A percentile compares a stretch with the other conserved stretches of the same genome.
These are phyloP conservation scores for Hyphodiscus sp. DNA, from an alignment of 2,329 filamentous ascomycete genomes.

Conservation along the genomic window DNA sequence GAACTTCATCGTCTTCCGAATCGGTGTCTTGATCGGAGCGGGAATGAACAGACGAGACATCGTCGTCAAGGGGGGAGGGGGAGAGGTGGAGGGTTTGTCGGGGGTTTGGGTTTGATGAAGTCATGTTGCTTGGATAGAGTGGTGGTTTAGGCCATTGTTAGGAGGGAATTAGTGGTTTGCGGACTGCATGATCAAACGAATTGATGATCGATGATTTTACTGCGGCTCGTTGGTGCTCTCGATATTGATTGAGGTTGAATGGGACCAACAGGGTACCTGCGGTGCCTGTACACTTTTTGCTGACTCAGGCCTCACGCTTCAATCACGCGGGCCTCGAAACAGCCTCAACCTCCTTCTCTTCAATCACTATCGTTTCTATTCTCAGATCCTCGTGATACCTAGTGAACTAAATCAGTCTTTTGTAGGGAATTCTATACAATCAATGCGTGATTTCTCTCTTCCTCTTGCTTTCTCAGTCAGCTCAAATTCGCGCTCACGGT, in stretches of 20 bases:
- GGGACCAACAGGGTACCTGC: too few relatives aligned
- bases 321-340: too few relatives aligned
- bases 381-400: too few relatives aligned
- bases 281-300: too few relatives aligned
- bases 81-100: conserved; percentile 25
- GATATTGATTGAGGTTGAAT: not conserved
- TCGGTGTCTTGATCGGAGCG: conserved; percentile 69
- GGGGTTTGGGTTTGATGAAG: not conserved
- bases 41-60: conserved; percentile 59
- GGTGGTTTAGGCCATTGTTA: not conserved
- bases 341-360: too few relatives aligned
- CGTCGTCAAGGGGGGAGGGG: conserved; percentile 32
- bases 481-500: too few relatives aligned
- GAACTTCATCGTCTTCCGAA: conserved; percentile 67
- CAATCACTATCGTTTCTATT: too few relatives aligned
- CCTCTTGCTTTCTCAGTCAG: too few relatives aligned
- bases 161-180: not conserved
- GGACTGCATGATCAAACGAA: not conserved
- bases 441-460: too few relatives aligned
- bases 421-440: too few relatives aligned
- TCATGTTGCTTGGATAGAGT: not conserved
- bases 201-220: not conserved
- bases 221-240: not conserved
- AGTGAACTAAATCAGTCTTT: too few relatives aligned
- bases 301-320: too few relatives aligned